A percentile compares a stretch with the other conserved stretches of the same genome.
Evolutionary conservation across 140 eudicot species (phyloP).

Genomic region (Flaveria floridana): DNA sequence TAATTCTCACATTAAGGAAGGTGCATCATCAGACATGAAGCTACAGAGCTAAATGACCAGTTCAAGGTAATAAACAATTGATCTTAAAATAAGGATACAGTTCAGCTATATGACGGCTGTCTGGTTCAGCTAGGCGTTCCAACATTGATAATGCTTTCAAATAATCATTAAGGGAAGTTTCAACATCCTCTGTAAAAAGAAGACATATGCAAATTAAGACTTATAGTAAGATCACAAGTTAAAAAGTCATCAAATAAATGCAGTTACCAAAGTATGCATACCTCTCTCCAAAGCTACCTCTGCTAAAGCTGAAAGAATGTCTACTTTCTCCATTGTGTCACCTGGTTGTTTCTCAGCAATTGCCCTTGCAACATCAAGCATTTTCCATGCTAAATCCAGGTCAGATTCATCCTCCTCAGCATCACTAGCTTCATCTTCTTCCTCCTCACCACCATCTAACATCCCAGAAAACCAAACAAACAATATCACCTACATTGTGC

Average conservation of each 20-base stretch:
- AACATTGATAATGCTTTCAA: conserved; percentile 76
- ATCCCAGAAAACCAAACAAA: conserved; percentile 14
- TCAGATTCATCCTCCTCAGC: conserved; percentile 95
- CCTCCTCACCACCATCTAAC: conserved; percentile 55
- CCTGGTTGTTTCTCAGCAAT: conserved; percentile 77
- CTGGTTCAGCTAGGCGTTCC: conserved; percentile 93
- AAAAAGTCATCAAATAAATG: not conserved
- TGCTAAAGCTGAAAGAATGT: conserved; percentile 80
- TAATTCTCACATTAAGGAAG: conserved; percentile 43
- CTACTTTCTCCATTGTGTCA: conserved; percentile 88
- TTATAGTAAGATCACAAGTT: not conserved
- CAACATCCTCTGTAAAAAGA: conserved; percentile 79
- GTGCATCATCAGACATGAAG: conserved; percentile 5
- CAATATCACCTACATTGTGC: not conserved
- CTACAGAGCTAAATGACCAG: not conserved
- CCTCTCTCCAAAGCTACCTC: conserved; percentile 94
- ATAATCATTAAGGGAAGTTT: conserved; percentile 84
- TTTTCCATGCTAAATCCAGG: conserved; percentile 97
- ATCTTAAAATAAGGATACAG: conserved; percentile 74
- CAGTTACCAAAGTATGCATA: conserved; percentile 28
- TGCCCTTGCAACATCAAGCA: conserved; percentile 97
- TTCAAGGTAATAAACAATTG: not conserved
- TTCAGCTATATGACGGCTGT: conserved; percentile 84
- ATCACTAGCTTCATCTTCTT: conserved; percentile 66
- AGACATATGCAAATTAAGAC: conserved; percentile 7